phyloP scores from a whole-genome alignment of 2,329 filamentous ascomycete species.

The Pseudogymnoascus sp. region DNA sequence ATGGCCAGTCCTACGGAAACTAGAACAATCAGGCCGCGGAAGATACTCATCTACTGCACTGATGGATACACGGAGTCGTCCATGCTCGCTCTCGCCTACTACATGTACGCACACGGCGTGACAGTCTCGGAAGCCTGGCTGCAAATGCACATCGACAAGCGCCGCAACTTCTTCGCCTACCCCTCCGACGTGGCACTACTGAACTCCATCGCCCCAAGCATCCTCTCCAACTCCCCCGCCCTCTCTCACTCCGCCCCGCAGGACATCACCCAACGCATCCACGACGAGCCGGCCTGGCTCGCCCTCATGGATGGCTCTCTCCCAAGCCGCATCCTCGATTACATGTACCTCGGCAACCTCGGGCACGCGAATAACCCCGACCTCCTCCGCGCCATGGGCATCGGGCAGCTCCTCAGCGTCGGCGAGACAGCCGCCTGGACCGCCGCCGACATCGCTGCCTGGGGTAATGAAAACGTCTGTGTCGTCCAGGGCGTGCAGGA shows the following conservation, averaged over 20 bases:
- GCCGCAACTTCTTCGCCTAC: conserved; percentile 94
- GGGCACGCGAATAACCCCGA: conserved; percentile 90
- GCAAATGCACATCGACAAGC: conserved; percentile 67
- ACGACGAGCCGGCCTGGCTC: conserved; percentile 70
- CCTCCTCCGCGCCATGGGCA: conserved; percentile 69
- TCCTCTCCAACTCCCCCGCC: conserved; percentile 63
- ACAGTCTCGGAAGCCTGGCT: conserved; percentile 83
- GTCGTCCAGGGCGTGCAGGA: conserved; percentile 84
- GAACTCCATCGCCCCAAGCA: conserved; percentile 64
- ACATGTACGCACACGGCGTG: conserved; percentile 79
- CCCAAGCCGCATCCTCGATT: conserved; percentile 79
- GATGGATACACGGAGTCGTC: conserved; percentile 96
- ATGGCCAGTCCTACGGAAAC: conserved; percentile 34
- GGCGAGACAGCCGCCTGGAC: conserved; percentile 82
- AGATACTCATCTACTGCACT: conserved; percentile 82
- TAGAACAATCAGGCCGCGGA: conserved; percentile 36
- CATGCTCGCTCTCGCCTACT: conserved; percentile 82
- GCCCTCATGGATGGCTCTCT: conserved; percentile 79
- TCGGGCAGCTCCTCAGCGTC: conserved; percentile 81
- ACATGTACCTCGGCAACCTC: conserved; percentile 94
- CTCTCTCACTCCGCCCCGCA: conserved; percentile 40
- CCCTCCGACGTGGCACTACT: conserved; percentile 80
- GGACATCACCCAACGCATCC: conserved; percentile 45
- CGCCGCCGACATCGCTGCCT: conserved; percentile 59
- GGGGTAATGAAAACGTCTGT: conserved; percentile 72